These are phyloP conservation scores for Saxophila tyrrhenica DNA, from an alignment of 495 filamentous ascomycete species.

Conservation along the genomic window DNA sequence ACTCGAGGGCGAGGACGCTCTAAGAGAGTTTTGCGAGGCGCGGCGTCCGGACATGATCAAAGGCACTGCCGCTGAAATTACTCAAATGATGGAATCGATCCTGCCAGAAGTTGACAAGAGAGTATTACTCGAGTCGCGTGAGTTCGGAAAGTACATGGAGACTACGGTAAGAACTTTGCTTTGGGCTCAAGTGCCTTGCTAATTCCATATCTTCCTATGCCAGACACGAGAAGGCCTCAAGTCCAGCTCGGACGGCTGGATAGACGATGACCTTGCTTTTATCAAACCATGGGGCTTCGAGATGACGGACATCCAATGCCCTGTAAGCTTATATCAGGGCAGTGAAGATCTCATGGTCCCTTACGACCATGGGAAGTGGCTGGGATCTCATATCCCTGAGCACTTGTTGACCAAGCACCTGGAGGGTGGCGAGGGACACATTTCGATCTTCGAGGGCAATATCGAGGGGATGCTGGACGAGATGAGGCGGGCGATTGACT, in stretches of 20 bases:
- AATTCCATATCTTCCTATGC: not conserved
- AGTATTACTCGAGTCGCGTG: constrained; percentile 2
- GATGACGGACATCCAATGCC: constrained; percentile 9
- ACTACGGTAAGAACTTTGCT: no score
- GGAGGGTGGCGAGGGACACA: constrained; percentile 12
- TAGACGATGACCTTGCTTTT: constrained; percentile 16
- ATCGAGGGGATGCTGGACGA: constrained; percentile 14
- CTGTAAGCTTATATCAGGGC: constrained; percentile 15
- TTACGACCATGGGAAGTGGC: constrained; percentile 16
- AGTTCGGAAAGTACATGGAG: constrained; percentile 3
- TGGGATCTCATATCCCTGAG: constrained; percentile 13
- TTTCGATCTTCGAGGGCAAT: constrained; percentile 14
- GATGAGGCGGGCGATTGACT: not conserved
- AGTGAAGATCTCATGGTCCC: constrained; percentile 16
- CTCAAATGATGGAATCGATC: constrained; percentile 7
- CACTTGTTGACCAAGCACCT: constrained; percentile 7
- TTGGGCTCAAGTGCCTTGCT: no score
- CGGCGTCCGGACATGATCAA: constrained; percentile 5
- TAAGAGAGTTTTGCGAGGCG: constrained; percentile 5
- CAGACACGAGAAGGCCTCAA: constrained; percentile 15
- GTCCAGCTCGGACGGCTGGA: constrained; percentile 12
- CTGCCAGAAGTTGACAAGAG: constrained; percentile 16
- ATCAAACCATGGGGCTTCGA: constrained; percentile 19
- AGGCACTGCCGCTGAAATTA: constrained; percentile 4
- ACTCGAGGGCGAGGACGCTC: constrained; percentile 9